Base-by-base conservation (phyloP, 2,329 filamentous ascomycete species). In the Xylaria multiplex region DNA sequence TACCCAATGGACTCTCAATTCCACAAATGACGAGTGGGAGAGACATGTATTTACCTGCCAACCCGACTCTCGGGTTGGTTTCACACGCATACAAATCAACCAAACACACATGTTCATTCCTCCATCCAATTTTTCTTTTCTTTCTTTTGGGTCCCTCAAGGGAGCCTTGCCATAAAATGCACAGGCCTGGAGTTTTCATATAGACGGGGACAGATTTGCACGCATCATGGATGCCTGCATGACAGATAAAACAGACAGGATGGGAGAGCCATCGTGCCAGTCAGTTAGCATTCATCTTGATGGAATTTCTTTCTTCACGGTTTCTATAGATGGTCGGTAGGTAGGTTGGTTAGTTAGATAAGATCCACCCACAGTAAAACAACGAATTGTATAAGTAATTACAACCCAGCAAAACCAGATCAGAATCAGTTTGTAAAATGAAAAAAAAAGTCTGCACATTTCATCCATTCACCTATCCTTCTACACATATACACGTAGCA, bases 181-280 rank as follows among this genome's bases (percentile, higher is more conserved):
- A 40, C 52, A 16, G 35, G 35, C n/a, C 40, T 24, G 62, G 52
- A 22, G 62, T 64, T 61, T 48, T 52, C 57, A 57, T 40, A 61
- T 61, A 65, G 57, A 61, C 43, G 6, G 19, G 62, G 30, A 19
- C 30, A 22, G 14, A 27, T 52, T 22, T 30, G 45, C 22, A 46
- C 4, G 40, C n/a, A 55, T 42, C 22, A 46, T 7, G 40, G 24
- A 55, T 42, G 49, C 27, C 3, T 27, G 11, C 11, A 40, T 14
- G 35, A 9, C 27, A 22, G 11, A 40, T 22, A 37, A 37, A 37
- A 30, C 13, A 55, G 48, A 8, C 9, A 55, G 16, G 16, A 40
- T 37, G n/a, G 19, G 14, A 19, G 27, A 27, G 27, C 27, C 27
- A 27, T 27, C 50, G 7, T 35, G 32, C 8, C 50, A 30, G 30